Evolutionary conservation across 352 stramenopile species (phyloP), one percentile per base, ranked within the genome.

Genomic region (Globisporangium megalacanthum): DNA sequence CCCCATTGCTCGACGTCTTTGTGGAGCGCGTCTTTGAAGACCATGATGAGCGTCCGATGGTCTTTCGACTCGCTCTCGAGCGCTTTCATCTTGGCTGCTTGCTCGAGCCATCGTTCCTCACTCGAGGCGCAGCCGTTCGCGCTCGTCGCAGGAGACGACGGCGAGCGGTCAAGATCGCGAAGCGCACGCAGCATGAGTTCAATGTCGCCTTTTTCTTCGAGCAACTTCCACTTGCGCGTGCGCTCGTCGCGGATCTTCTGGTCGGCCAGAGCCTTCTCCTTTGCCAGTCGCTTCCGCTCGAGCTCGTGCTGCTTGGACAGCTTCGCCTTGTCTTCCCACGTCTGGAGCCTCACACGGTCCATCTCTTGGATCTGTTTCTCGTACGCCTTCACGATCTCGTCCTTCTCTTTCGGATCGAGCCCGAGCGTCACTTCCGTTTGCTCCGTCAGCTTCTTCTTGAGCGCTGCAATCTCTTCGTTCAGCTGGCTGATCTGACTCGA

Each of bases 291-390:
- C 52, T 93, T 92, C 3, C 86, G 77, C 57, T 96, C 86, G 54
- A 90, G 58, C 54, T 96, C 85, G 51, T 96, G 85, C 42, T 95
- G 83, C 48, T 93, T 91, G 1, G 84, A 94, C 0, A 93, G 65
- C 39, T 86, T 85, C 2, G 85, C 75, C 41, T 96, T 96, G 62
- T 92, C 81, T 60, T 96, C 85, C 86, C 86, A 96, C 3, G 86
- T 96, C 61, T 96, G 84, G 36, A 92, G 49, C 13, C 82, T 76
- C 10, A 96, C 71, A 1, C 78, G 72, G 50, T 95, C 85, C 73
- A 96, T 95, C 54, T 97, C 88, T 59, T 94, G 80, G 49, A 96
- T 95, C 54, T 96, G 86, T 50, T 92, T 88, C 45, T 92, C 81
- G 49, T 93, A 92, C 54, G 83, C 85, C 45, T 79, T 87, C 4